Conservation (phyloP, 192 early-diverging fungal genomes). For the Dimargaris verticillata region DNA sequence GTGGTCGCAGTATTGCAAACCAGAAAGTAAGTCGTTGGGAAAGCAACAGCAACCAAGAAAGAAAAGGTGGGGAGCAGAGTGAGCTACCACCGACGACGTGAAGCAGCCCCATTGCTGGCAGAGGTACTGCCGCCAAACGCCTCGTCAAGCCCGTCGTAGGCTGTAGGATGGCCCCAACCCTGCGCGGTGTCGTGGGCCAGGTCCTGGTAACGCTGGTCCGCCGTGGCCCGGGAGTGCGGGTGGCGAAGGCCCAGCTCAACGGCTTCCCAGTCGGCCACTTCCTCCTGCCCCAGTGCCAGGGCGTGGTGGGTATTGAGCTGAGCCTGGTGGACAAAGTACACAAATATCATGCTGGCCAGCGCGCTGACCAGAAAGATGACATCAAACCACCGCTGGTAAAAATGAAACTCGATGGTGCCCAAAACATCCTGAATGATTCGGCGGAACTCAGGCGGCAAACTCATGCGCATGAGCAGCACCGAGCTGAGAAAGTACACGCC, state of each 20-base stretch:
- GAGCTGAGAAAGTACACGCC: constrained; percentile 85
- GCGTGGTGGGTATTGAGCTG: constrained; percentile 31
- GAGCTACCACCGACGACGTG: no score
- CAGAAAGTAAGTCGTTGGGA: no score
- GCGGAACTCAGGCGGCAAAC: constrained; percentile 64
- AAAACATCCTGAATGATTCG: constrained; percentile 65
- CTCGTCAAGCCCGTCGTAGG: no score
- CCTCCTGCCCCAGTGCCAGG: constrained; percentile 24
- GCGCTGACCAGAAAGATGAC: constrained; percentile 78
- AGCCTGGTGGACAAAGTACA: constrained; percentile 53
- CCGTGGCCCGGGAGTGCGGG: neutral
- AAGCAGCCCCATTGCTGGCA: no score
- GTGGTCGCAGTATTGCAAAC: no score
- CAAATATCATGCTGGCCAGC: constrained; percentile 44
- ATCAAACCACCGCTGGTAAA: constrained; percentile 91
- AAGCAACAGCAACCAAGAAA: no score
- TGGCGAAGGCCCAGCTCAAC: constrained; percentile 1
- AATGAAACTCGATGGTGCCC: constrained; percentile 70
- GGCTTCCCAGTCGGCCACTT: constrained; percentile 17
- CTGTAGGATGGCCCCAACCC: no score
- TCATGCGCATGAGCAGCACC: constrained; percentile 84
- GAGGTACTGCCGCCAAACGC: no score
- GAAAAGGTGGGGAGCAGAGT: no score
- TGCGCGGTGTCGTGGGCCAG: no score
- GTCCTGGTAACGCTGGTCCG: no score